These are phyloP conservation scores for Venturia nashicola DNA, from an alignment of 2,329 filamentous ascomycete species.

Conservation along the genomic window DNA sequence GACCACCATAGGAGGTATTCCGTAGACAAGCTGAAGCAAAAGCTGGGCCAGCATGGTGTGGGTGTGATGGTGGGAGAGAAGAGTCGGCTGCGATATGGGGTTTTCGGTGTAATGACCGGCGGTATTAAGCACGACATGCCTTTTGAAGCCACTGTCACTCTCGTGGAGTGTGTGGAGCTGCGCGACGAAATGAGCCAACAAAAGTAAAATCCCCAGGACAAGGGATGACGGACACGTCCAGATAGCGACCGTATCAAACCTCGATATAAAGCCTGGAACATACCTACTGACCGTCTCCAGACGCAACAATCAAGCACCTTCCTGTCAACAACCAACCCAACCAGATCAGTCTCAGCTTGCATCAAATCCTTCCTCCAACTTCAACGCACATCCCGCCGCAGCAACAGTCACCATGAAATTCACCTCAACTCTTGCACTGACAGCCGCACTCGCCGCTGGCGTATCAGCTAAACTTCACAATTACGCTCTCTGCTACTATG, in stretches of 20 bases:
- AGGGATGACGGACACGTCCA: neutral
- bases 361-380: neutral
- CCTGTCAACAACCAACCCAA: neutral
- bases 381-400: neutral
- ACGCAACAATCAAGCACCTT: neutral
- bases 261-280: neutral
- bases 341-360: neutral
- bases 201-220: neutral
- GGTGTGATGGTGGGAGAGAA: neutral
- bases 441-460: neutral
- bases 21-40: neutral
- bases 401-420: neutral
- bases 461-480: neutral
- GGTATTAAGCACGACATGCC: neutral
- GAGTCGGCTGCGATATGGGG: neutral
- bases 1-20: neutral
- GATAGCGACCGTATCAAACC: neutral
- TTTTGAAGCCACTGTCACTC: neutral
- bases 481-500: neutral
- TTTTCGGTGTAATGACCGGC: neutral
- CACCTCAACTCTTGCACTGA: neutral
- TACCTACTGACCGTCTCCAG: neutral
- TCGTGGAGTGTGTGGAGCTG: neutral
- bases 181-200: neutral
- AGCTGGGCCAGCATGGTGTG: neutral